Base-by-base conservation (phyloP, 2,329 filamentous ascomycete genomes). In the Orbilia quercus region DNA sequence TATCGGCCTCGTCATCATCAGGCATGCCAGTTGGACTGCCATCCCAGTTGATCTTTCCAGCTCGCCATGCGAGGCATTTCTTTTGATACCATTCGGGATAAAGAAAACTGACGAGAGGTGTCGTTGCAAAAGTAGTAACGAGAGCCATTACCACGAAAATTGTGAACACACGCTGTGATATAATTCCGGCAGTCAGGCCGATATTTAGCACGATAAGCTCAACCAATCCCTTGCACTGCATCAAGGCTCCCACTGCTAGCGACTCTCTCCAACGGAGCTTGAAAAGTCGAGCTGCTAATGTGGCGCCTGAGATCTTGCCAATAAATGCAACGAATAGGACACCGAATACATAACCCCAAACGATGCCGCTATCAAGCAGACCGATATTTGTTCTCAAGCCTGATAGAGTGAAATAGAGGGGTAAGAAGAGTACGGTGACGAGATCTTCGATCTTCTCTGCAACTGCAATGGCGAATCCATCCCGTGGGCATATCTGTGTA, bases 221-320 rank as follows among this genome's bases (percentile, higher is more conserved):
- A 0, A 97, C 92, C 9, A 97, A 84, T 77, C 94, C 94, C 81
- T 98, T 98, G 81, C 94, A 98, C 81, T 91, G 96, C 94, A 97
- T 98, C 77, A 97, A 82, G 12, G 90, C 88, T 11, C 94, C 94
- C 76, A 98, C 95, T 0, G 91, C 88, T 23, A 95, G 86, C 67
- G 90, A 93, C 80, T 97, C 94, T 69, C 93, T 87, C 94, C 94
- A 98, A 1, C 96, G 85, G 55, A 97, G 83, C 22, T 90, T 91
- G 77, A 88, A 91, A 1, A 87, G 79, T 36, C 88, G 86, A 0
- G 94, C 92, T 7, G 92, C 92, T 0, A 96, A 70, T 0, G 91
- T 89, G 14, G 16, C 91, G 92, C 45, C 93, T 89, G 83, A 59
- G 97, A 90, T 51, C 80, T 98, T 98, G 53, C 89, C 92, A 20